These are phyloP conservation scores for Penicillium atrosanguineum DNA, from an alignment of 495 filamentous ascomycete genomes.

Conservation along the genomic window DNA sequence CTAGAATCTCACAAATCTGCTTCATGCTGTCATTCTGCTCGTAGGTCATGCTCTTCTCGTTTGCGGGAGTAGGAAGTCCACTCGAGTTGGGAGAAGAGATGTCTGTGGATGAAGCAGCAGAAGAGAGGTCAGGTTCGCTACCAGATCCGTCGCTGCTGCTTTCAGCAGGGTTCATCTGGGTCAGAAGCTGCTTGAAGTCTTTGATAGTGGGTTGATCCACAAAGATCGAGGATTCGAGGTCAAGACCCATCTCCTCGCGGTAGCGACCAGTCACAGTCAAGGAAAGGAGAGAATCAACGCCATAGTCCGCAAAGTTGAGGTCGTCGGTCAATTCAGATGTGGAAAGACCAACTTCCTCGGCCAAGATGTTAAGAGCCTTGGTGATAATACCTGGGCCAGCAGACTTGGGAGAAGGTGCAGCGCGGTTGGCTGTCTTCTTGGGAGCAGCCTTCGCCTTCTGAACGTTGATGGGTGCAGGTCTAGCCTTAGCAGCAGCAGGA, in stretches of 20 bases:
- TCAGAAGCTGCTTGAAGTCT: constrained; percentile 57
- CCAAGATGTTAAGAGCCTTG: constrained; percentile 59
- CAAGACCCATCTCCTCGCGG: constrained; percentile 50
- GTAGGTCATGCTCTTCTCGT: constrained; percentile 32
- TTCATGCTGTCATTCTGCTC: constrained; percentile 49
- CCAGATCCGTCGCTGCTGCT: constrained; percentile 32
- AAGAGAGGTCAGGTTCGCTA: constrained; percentile 35
- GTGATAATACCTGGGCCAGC: constrained; percentile 26
- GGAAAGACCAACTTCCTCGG: constrained; percentile 63
- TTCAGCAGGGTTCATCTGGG: constrained; percentile 37
- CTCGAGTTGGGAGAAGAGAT: constrained; percentile 36
- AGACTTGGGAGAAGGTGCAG: constrained; percentile 27
- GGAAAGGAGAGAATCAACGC: constrained; percentile 54
- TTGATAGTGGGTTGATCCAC: constrained; percentile 58
- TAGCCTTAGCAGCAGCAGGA: constrained; percentile 25
- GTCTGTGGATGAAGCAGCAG: constrained; percentile 30
- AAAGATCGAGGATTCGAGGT: constrained; percentile 53
- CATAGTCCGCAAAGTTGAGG: constrained; percentile 49
- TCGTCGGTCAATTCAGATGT: constrained; percentile 57
- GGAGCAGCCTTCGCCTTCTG: constrained; percentile 39
- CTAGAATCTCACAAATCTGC: constrained; percentile 56
- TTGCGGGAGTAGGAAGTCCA: constrained; percentile 29
- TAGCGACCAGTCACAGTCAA: constrained; percentile 47
- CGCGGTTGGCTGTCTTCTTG: constrained; percentile 20
- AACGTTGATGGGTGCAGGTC: constrained; percentile 31